phyloP scores from a whole-genome alignment of 139 green algal species.

The Volvox reticuliferus region DNA sequence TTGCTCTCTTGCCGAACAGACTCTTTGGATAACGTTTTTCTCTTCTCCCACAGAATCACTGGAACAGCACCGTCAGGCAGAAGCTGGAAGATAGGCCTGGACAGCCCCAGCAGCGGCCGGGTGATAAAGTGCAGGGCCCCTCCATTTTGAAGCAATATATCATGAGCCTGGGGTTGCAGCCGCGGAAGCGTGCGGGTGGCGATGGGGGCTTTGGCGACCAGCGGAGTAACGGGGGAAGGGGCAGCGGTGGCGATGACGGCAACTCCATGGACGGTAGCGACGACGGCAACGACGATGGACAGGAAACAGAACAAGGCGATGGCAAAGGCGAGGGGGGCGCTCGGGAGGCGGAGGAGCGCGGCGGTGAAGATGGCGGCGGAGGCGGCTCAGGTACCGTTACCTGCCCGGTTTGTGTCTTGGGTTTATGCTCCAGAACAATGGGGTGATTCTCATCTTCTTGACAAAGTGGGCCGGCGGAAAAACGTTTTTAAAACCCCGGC shows the following conservation, averaged over 20 bases:
- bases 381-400: background rate
- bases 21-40: too few relatives aligned
- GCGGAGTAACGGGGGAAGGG: background rate
- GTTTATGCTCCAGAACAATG: too few relatives aligned
- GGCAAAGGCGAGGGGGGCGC: background rate
- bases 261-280: background rate
- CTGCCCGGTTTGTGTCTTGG: too few relatives aligned
- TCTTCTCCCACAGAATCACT: conserved; percentile 38
- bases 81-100: background rate
- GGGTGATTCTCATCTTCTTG: too few relatives aligned
- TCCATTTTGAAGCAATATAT: conserved; percentile 1
- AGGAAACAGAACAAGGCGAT: background rate
- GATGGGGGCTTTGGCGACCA: background rate
- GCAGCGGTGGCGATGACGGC: background rate
- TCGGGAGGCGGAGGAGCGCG: too few relatives aligned
- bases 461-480: too few relatives aligned
- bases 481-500: too few relatives aligned
- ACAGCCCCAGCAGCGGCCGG: conserved; percentile 17
- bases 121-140: background rate
- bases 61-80: conserved; percentile 48
- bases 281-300: background rate
- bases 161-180: conserved; percentile 4
- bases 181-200: background rate
- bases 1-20: background rate
- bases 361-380: too few relatives aligned